Base-by-base conservation (phyloP, 208 protist species). In the Porcisia hertigi region DNA sequence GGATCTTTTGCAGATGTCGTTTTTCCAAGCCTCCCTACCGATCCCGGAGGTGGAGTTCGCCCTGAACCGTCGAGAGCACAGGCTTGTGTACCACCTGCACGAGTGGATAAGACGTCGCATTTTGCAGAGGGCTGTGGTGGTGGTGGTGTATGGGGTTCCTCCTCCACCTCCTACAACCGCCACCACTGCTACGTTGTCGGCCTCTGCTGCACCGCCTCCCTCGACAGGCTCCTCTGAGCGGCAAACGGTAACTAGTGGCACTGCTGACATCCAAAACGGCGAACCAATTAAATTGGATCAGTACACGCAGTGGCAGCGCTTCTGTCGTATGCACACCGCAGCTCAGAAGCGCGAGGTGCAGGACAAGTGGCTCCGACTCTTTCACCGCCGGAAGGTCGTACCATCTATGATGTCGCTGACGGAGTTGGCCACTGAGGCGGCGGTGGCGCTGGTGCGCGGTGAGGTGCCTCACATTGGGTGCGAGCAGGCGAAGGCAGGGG, bases 11-110 rank as follows among this genome's bases (percentile, higher is more conserved):
- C 72, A 80, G 53, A 25, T 78, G 43, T 90, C 93, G 54, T 76
- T 95, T 18, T 75, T 92, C 47, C 93, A 95, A 84, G 91, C 93
- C 70, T 83, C 85, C 3, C 78, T 64, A 25, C 83, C 89, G 4
- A 74, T 92, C 39, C 85, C 87, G 0, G 90, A 97, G 77, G 92
- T 95, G 1, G 86, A 93, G 74, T 93, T 94, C 72, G 88, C 85
- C 25, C 70, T 87, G 23, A 84, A 80, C 39, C 82, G 85, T 49
- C 79, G 76, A 41, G 87, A 93, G 73, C 76, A 89, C 53, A 71
- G 84, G 9, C 71, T 82, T 43, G 49, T 88, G 2, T 80, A 80
- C 36, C 82, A 84, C 49, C 70, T 94, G 60, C 81, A 90, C 64
- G 64, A 57, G 34, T 94, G 88, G 88, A 49, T 94, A 5, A 73